Evolutionary conservation across 352 stramenopile species (phyloP).

Genomic region (Phytophthora macrochlamydospora): DNA sequence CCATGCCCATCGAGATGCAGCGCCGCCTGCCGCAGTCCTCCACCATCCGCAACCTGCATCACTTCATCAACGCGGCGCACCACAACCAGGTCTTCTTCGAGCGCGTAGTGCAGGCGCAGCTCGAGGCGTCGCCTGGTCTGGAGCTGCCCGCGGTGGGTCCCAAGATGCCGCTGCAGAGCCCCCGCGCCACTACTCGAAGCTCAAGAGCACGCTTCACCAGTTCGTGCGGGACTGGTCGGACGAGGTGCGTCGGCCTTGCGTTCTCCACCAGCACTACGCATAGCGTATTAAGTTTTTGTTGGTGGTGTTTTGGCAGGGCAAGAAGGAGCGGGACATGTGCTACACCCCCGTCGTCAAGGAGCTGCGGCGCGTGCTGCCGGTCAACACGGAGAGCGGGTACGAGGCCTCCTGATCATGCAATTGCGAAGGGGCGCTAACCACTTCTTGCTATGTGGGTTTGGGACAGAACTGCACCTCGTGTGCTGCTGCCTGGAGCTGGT

Average conservation of each 20-base stretch:
- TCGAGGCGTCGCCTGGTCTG: slow-evolving; percentile 56
- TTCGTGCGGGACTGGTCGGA: slow-evolving; percentile 93
- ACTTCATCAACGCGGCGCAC: slow-evolving; percentile 81
- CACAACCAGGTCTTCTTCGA: slow-evolving; percentile 80
- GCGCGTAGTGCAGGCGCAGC: slow-evolving; percentile 74
- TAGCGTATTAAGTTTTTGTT: neutral
- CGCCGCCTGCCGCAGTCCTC: slow-evolving; percentile 71
- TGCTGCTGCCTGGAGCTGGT: slow-evolving; percentile 92
- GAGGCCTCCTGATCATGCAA: neutral
- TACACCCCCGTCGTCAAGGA: slow-evolving; percentile 94
- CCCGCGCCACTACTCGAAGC: slow-evolving; percentile 83
- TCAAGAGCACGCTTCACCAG: slow-evolving; percentile 93
- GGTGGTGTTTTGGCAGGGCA: slow-evolving; percentile 64
- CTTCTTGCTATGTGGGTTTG: neutral
- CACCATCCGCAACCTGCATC: slow-evolving; percentile 76
- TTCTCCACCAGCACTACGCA: too few species aligned
- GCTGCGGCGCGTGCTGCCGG: slow-evolving; percentile 80
- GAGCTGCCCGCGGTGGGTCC: slow-evolving; percentile 64
- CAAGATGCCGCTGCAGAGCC: slow-evolving; percentile 65
- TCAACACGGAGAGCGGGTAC: slow-evolving; percentile 67
- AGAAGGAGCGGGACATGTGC: slow-evolving; percentile 92
- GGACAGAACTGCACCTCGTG: slow-evolving; percentile 40
- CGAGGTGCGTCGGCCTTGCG: slow-evolving; percentile 49
- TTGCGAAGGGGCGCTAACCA: too few species aligned
- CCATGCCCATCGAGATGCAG: slow-evolving; percentile 75